Evolutionary conservation across 2,329 filamentous ascomycete genomes (phyloP), one percentile per base, ranked within the genome.

Genomic region (Knufia fluminis): DNA sequence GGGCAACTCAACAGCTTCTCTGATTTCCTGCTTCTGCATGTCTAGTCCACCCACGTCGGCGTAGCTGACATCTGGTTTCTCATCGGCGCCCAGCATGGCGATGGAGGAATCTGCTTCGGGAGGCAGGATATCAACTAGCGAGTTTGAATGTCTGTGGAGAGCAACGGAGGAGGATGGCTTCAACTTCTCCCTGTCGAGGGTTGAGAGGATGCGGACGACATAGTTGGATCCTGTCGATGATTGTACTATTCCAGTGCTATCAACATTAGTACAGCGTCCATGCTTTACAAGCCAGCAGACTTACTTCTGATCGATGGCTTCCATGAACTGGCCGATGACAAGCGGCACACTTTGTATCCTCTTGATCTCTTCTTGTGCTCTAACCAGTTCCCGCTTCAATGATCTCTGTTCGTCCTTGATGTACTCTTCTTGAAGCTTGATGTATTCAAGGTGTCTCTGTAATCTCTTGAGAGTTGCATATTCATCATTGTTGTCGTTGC

Each of bases 361-460:
- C 77, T 98, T 98, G 74, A 98, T 98, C 74, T 98, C 92, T 69
- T 98, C 92, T 68, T 98, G 92, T 60, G 92, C 92, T 60, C 92
- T 83, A 49, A 98, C 91, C 46, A 98, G 79, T 75, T 98, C 92
- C 61, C 92, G 82, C 77, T 98, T 98, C 68, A 98, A 71, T 71
- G 89, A 96, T 74, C 88, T 83, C 74, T 98, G 92, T 76, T 98
- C 92, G 80, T 98, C 92, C 75, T 98, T 98, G 81, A 98, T 98
- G 71, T 98, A 98, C 68, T 98, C 92, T 71, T 98, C 92, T 73
- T 98, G 92, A 61, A 98, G 78, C 71, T 96, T 88, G 67, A 97
- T 95, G 69, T 94, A 87, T 82, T 98, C 92, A 61, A 97, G 74
- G 74, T 97, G 90, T 66, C 91, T 79, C 71, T 98, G 91, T 57